Evolutionary conservation across 441 rosid genomes (phyloP), one percentile per base, ranked within the genome.

Genomic region (Cnidoscolus chayamansa): DNA sequence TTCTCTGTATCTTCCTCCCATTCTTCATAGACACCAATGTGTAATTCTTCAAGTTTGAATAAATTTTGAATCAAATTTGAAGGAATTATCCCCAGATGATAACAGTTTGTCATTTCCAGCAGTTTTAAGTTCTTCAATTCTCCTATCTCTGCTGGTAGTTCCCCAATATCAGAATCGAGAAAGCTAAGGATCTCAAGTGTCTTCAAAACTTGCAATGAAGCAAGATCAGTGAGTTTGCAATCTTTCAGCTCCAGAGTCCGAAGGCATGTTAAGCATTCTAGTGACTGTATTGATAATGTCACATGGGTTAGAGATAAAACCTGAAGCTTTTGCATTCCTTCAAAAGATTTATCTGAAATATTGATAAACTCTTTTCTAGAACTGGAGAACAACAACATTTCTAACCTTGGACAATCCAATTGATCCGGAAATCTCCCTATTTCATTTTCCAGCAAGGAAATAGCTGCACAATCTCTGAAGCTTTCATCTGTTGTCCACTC

Each of bases 161-260:
- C 60, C 8, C 4, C 12, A 3, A 79, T 4, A 1, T 13, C 15
- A 49, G 71, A 74, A 43, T 55, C 67, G 0, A 5, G 0, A 31
- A 72, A 47, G 2, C 65, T 25, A 10, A 80, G 78, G 47, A 80
- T 71, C 69, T 74, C 57, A 13, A 74, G 72, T 1, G 4, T 32
- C 37, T 47, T 20, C 45, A 77, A 55, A 9, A 56, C 59, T 63
- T 45, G 5, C n/a, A 77, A 19, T 1, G 25, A 63, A 59, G 6
- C 1, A 32, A 59, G 20, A 25, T 45, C 15, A 4, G 7, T 5
- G 12, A 77, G 45, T 11, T 1, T 37, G 32, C 83, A 76, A 4
- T 6, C 0, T 7, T 0, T 0, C 25, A 80, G 8, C 50, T 49
- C 65, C 3, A 77, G 50, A 8, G 25, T 0, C 0, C 48, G 69